Base-by-base conservation (phyloP, 108 stramenopile genomes). In the Craspedostauros australis region DNA sequence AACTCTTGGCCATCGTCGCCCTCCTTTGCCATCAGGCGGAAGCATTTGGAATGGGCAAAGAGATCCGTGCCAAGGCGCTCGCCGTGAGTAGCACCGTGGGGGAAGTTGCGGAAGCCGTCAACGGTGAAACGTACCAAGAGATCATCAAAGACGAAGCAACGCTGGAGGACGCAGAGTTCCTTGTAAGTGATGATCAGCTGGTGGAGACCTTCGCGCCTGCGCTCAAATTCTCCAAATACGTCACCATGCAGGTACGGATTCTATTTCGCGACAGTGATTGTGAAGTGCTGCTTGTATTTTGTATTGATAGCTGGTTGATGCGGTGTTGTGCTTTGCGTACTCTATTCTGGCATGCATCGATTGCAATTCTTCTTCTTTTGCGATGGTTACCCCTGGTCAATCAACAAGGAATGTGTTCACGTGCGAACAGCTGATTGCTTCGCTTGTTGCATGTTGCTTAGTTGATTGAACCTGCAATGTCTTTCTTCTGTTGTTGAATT, bases 221-320 rank as follows among this genome's bases (percentile, higher is more conserved):
- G 7, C 54, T 82, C 67, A 76, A 71, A 8, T 82, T 59, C 40
- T 48, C 62, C 43, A 82, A 82, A 48, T 82, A 60, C 65, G 42
- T 79, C 37, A 82, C 81, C 21, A 82, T 82, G 81, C 81, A 82
- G 68, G 81, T 76, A 46, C 39, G 40, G 38, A 50, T 33, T 50
- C 16, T n/a, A n/a, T 41, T 34, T 26, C 26, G 19, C 24, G 37
- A 16, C 24, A 14, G 12, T 18, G 22, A 4, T 55, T 55, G 9
- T 6, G 5, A 55, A 39, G 25, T 6, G 40, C 24, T 11, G 42
- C 24, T 9, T 27, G 22, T 38, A 51, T 3, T 40, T 62, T 28
- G 39, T 28, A 18, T 46, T 46, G n/a, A 46, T 45, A 18, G 23
- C 25, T 18, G 8, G 15, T 9, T 6, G 12, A 11, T 43, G 54